Conservation (phyloP, 805 yeast genomes). For the Spathaspora gorwiae region DNA sequence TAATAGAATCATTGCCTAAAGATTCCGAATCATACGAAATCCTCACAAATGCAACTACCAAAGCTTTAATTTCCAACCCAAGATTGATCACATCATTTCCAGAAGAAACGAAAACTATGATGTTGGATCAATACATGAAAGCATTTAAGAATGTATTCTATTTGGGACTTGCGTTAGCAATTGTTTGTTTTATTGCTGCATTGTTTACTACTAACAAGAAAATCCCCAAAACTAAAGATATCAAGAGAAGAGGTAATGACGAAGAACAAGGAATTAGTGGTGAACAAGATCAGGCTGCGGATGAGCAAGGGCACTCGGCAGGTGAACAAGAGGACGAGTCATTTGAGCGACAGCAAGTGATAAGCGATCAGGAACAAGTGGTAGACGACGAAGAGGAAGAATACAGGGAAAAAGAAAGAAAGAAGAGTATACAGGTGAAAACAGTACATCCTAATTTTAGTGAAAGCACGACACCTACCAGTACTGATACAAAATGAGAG, state of each 20-base stretch:
- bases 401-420: no score
- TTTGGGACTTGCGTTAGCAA: slow-evolving; percentile 33
- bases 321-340: no score
- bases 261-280: neutral
- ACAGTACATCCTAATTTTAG: no score
- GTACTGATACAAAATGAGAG: no score
- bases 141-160: slow-evolving; percentile 39
- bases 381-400: no score
- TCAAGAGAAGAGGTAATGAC: slow-evolving; percentile 10
- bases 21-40: slow-evolving; percentile 11
- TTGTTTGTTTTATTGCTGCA: slow-evolving; percentile 24
- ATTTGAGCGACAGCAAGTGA: no score
- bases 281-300: no score
- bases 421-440: no score
- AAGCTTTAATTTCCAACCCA: slow-evolving; percentile 22
- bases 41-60: slow-evolving; percentile 11
- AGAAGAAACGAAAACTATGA: slow-evolving; percentile 13
- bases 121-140: slow-evolving; percentile 30
- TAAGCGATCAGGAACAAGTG: no score
- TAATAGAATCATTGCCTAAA: slow-evolving; percentile 5
- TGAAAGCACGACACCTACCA: no score
- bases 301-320: no score
- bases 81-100: slow-evolving; percentile 22
- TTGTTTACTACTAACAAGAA: slow-evolving; percentile 38
- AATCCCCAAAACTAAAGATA: slow-evolving; percentile 33